Conservation (phyloP, 2,329 filamentous ascomycete genomes). For the Aspergillus latus region DNA sequence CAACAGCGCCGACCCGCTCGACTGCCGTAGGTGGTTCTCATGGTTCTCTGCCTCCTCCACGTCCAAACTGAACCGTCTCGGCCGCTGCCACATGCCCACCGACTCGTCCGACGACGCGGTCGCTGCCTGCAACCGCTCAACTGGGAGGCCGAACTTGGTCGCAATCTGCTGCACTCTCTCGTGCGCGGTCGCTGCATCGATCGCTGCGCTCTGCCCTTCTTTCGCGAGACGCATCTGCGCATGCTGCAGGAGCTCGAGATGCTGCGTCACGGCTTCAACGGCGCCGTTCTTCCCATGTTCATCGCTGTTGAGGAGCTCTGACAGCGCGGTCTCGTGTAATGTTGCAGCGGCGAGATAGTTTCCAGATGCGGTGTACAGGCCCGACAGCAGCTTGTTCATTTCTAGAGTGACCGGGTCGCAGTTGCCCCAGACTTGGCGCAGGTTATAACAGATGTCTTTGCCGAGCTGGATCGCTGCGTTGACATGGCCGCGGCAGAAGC, state of each 20-base stretch:
- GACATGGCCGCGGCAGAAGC: constrained; percentile 51
- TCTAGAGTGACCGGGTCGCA: constrained; percentile 50
- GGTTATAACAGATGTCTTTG: constrained; percentile 58
- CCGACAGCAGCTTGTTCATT: constrained; percentile 51
- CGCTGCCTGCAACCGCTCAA: constrained; percentile 23
- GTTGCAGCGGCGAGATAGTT: constrained; percentile 32
- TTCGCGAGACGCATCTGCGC: constrained; percentile 27
- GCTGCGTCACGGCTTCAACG: constrained; percentile 29
- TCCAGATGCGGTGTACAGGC: constrained; percentile 48
- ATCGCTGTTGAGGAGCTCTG: constrained; percentile 31
- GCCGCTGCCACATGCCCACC: constrained; percentile 34
- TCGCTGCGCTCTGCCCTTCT: constrained; percentile 19
- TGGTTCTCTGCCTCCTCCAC: constrained; percentile 31
- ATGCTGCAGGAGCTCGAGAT: constrained; percentile 32
- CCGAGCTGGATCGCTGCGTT: constrained; percentile 48
- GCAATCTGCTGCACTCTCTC: constrained; percentile 29
- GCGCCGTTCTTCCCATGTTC: constrained; percentile 22
- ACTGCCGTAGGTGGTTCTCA: constrained; percentile 32
- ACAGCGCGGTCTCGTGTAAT: constrained; percentile 32
- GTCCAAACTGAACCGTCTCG: constrained; percentile 35
- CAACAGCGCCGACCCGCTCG: constrained; percentile 30
- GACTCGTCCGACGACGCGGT: constrained; percentile 22
- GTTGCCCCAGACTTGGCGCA: constrained; percentile 54
- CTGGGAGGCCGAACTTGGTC: constrained; percentile 30
- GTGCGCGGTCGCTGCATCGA: constrained; percentile 24